Percentiles rank a stretch among this genome's conserved stretches.
Evolutionary conservation across 306 rosid genomes (phyloP).

Genomic region (Begonia masoniana): DNA sequence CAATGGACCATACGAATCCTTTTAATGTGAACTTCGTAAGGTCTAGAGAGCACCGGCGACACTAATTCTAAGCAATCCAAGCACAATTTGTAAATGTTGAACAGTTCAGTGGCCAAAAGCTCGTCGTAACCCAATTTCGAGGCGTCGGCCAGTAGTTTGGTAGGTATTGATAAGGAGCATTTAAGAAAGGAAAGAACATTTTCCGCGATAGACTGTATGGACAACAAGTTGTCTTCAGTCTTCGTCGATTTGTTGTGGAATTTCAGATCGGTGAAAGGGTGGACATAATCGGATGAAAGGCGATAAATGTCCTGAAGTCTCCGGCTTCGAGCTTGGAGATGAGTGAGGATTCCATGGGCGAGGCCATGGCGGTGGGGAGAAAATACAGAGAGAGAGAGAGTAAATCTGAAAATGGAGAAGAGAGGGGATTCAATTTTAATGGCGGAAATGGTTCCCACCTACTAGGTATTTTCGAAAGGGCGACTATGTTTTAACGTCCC

Average conservation of each 20-base stretch:
- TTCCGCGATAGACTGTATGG: slow-evolving; percentile 54
- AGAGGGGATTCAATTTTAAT: too few species aligned
- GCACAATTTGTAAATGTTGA: slow-evolving; percentile 38
- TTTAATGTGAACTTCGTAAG: slow-evolving; percentile 33
- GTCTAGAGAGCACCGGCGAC: slow-evolving; percentile 45
- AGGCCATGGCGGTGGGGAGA: slow-evolving; percentile 6
- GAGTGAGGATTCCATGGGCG: slow-evolving; percentile 30
- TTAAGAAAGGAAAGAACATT: slow-evolving; percentile 41
- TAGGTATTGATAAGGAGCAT: slow-evolving; percentile 26
- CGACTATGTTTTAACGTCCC: too few species aligned
- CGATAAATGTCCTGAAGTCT: slow-evolving; percentile 18
- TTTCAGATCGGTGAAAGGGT: slow-evolving; percentile 29
- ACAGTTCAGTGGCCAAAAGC: slow-evolving; percentile 24
- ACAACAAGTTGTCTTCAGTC: slow-evolving; percentile 18
- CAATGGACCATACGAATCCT: slow-evolving; percentile 52
- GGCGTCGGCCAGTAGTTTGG: slow-evolving; percentile 43
- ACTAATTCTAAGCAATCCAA: slow-evolving; percentile 43
- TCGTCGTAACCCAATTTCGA: slow-evolving; percentile 19
- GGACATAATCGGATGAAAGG: slow-evolving; percentile 32
- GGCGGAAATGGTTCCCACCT: too few species aligned
- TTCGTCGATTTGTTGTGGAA: slow-evolving; percentile 13
- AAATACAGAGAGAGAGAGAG: too few species aligned
- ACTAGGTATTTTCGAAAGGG: too few species aligned
- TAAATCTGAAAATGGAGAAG: too few species aligned
- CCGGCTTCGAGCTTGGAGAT: slow-evolving; percentile 42